Base-by-base conservation (phyloP, 2,329 filamentous ascomycete genomes). In the Coccinonectria pachysandricola region DNA sequence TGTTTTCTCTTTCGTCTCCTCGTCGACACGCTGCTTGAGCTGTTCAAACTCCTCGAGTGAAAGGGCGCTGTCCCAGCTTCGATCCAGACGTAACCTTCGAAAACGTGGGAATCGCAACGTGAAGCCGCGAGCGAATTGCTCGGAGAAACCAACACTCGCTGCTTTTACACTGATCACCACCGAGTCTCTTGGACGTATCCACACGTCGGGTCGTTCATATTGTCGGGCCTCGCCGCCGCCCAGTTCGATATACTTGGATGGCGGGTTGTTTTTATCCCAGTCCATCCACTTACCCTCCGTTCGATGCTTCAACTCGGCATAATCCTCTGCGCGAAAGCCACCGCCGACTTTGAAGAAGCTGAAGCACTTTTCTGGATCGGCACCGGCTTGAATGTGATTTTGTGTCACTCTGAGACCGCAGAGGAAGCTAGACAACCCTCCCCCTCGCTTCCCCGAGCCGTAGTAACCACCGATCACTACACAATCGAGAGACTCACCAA, bases 261-360 rank as follows among this genome's bases (percentile, higher is more conserved):
- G 88, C 2, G 87, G 85, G 21, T 71, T 77, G 38, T 73, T 78
- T 1, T 64, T 48, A 50, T 95, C 78, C 85, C 86, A 98, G 16
- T 82, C 71, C 8, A 69, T 67, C 91, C 91, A 98, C 52, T 94
- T 94, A 5, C 82, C 86, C 32, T 94, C 82, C 0, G 88, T 96
- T 13, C 75, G 68, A 45, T 93, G 84, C 5, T 75, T 68, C 23
- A 98, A 78, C 31, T 79, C 74, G 0, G 79, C 75, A 50, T 94
- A 96, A 46, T 98, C 91, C 27, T 81, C 74, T 1, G 75, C 79
- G 9, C 72, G 76, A 51, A 96, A 87, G 0, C 91, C 91, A 27
- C 91, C 91, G n/a, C 91, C 91, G 10, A 98, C 91, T 53, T 91
- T 95, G 66, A 87, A 93, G 59, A 98, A 95, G n/a, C 86, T 94